These are phyloP conservation scores for Penicillium sp. DNA, from an alignment of 2,329 filamentous ascomycete species.

Conservation along the genomic window DNA sequence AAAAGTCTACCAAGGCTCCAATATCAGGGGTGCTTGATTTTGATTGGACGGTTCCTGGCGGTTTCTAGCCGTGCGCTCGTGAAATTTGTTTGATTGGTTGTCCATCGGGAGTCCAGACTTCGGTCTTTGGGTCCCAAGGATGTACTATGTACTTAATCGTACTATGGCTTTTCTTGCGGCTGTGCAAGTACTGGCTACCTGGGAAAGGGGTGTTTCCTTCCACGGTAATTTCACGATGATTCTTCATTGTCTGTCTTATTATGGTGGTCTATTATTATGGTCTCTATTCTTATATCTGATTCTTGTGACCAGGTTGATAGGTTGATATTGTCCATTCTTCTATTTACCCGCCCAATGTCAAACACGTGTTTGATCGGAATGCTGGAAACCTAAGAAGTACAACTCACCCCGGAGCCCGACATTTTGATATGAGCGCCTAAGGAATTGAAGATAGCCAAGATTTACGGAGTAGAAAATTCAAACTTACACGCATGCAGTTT, in stretches of 20 bases:
- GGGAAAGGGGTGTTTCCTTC: conserved; percentile 5
- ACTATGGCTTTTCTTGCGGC: conserved; percentile 3
- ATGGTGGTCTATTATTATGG: neutral
- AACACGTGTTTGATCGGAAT: conserved; percentile 20
- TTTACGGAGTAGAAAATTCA: too few relatives aligned
- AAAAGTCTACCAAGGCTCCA: conserved; percentile 3
- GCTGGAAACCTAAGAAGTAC: neutral
- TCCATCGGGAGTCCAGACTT: conserved; percentile 7
- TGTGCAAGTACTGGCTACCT: conserved; percentile 6
- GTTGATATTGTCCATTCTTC: neutral
- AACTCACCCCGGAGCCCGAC: neutral
- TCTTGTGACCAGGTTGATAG: neutral
- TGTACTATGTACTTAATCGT: conserved; percentile 11
- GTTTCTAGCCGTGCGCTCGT: conserved; percentile 15
- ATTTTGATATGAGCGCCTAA: neutral
- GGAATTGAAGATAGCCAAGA: too few relatives aligned
- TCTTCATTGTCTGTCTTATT: neutral
- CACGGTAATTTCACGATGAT: neutral
- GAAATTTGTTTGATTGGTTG: conserved; percentile 13
- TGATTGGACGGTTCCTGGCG: conserved; percentile 17
- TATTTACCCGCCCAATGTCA: conserved; percentile 4
- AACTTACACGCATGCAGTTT: neutral
- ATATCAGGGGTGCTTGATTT: conserved; percentile 17
- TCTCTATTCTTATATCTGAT: neutral
- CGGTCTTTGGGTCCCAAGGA: conserved; percentile 7